Percentiles rank a stretch among this genome's conserved stretches.
Conservation (phyloP, 495 filamentous ascomycete species). For the Hyphodiscus hymeniophilus region DNA sequence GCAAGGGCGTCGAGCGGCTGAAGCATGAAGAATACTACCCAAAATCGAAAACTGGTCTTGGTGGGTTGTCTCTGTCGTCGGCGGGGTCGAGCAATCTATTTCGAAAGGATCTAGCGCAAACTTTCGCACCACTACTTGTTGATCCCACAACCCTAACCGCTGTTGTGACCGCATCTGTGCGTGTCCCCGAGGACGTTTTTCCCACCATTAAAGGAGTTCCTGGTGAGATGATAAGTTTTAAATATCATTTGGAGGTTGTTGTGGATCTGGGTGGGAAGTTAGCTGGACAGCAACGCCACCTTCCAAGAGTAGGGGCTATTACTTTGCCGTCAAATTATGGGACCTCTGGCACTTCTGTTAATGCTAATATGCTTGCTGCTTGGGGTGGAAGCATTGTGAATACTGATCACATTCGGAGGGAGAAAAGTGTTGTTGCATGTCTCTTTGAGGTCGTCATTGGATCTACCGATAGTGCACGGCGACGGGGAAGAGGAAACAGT, state of each 20-base stretch:
- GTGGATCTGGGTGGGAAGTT: slow-evolving; percentile 86
- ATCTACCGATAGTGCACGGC: slow-evolving; percentile 66
- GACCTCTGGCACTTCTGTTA: slow-evolving; percentile 20
- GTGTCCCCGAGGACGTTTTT: slow-evolving; percentile 84
- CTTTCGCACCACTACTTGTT: slow-evolving; percentile 76
- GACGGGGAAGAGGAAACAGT: slow-evolving; percentile 33
- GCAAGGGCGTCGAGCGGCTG: slow-evolving; percentile 48
- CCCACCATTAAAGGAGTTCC: slow-evolving; percentile 87
- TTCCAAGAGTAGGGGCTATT: slow-evolving; percentile 49
- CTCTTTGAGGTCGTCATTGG: slow-evolving; percentile 84
- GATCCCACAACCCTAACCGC: slow-evolving; percentile 71
- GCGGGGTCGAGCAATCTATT: slow-evolving; percentile 79
- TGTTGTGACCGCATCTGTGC: slow-evolving; percentile 68
- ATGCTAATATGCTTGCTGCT: slow-evolving; percentile 32
- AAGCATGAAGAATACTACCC: slow-evolving; percentile 83
- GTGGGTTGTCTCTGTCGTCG: slow-evolving; percentile 72
- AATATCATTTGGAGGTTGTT: slow-evolving; percentile 87
- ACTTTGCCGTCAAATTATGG: slow-evolving; percentile 38
- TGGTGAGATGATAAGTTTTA: slow-evolving; percentile 86
- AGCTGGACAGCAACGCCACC: slow-evolving; percentile 54
- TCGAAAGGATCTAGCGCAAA: slow-evolving; percentile 86
- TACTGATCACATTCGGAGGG: slow-evolving; percentile 74
- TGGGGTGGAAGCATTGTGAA: slow-evolving; percentile 80
- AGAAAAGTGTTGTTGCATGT: slow-evolving; percentile 79
- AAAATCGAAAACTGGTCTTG: slow-evolving; percentile 59